A percentile compares a stretch with the other conserved stretches of the same genome.
phyloP scores from a whole-genome alignment of 129 eudicot genomes.

The Flaveria ramosissima region DNA sequence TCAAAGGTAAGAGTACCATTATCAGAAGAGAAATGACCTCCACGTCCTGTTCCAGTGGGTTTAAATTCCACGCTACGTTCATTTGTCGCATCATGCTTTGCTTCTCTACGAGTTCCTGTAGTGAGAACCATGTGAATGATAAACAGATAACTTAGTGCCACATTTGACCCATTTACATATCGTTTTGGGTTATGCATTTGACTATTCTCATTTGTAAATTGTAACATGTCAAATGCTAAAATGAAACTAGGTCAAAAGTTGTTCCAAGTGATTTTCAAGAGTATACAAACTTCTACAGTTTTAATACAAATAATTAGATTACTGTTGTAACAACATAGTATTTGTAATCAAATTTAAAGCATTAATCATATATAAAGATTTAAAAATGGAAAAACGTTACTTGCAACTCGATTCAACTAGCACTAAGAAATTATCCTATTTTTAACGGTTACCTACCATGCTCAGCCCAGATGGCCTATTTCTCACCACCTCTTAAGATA shows the following conservation, averaged over 20 bases:
- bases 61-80: constrained; percentile 49
- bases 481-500: background rate
- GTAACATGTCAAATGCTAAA: background rate
- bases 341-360: background rate
- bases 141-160: background rate
- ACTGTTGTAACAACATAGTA: background rate
- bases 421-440: background rate
- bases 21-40: constrained; percentile 50
- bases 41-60: constrained; percentile 49
- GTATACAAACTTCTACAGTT: background rate
- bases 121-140: background rate
- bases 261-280: background rate
- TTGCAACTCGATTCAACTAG: background rate
- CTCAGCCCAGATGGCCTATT: background rate
- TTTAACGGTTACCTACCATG: background rate
- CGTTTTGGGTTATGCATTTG: background rate
- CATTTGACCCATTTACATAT: constrained; percentile 6
- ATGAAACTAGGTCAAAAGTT: background rate
- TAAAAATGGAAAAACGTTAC: background rate
- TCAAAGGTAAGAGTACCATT: constrained; percentile 55
- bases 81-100: constrained; percentile 40
- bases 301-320: background rate
- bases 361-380: background rate
- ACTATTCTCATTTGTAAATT: background rate
- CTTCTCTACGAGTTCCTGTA: constrained; percentile 53